These are phyloP conservation scores for Aureobasidium mangrovei DNA, from an alignment of 2,329 filamentous ascomycete species.

Conservation along the genomic window DNA sequence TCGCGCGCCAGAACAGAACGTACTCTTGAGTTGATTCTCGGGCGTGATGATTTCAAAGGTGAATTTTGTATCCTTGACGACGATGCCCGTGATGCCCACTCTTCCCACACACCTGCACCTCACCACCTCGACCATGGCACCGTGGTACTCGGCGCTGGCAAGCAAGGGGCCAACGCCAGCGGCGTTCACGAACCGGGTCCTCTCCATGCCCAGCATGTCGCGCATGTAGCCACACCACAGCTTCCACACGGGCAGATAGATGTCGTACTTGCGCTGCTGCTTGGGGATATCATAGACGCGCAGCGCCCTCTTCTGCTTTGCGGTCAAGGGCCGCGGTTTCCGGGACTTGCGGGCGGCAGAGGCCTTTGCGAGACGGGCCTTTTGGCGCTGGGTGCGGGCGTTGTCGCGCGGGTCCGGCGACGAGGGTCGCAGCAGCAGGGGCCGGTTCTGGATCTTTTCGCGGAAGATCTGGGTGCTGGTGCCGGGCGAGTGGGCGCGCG, in stretches of 20 bases:
- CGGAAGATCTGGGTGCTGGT: constrained; percentile 63
- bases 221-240: constrained; percentile 82
- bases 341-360: constrained; percentile 28
- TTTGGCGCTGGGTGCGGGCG: constrained; percentile 42
- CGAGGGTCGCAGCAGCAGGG: constrained; percentile 67
- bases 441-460: constrained; percentile 75
- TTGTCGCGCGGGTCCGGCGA: constrained; percentile 52
- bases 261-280: constrained; percentile 57
- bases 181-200: constrained; percentile 44
- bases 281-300: constrained; percentile 67
- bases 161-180: constrained; percentile 61
- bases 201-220: constrained; percentile 58
- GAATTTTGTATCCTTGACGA: constrained; percentile 80
- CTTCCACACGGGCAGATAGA: constrained; percentile 67
- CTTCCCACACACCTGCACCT: constrained; percentile 70
- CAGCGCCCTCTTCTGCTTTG: constrained; percentile 64
- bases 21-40: constrained; percentile 59
- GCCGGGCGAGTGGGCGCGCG: constrained; percentile 69
- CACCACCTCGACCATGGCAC: constrained; percentile 73
- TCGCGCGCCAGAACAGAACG: constrained; percentile 20
- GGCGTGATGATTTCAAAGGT: constrained; percentile 76
- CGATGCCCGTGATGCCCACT: constrained; percentile 77
- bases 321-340: constrained; percentile 63
- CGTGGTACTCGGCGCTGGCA: constrained; percentile 82
- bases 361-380: constrained; percentile 27